Base-by-base conservation (phyloP, 176 grass and related monocot species). In the Otatea glauca region DNA sequence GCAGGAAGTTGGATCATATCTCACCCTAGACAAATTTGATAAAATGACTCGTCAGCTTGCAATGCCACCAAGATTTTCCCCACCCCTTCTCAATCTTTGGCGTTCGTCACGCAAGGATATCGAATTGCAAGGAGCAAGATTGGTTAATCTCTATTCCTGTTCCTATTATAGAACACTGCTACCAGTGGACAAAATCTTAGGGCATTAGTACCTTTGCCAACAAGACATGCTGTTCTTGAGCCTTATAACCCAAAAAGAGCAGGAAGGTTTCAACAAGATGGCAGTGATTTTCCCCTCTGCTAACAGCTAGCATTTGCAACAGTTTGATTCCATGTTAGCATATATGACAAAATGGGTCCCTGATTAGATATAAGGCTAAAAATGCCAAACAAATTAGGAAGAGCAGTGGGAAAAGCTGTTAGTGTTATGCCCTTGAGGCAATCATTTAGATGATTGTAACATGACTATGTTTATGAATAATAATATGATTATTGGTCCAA, bases 1-100 rank as follows among this genome's bases (percentile, higher is more conserved):
- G 76, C 92, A 93, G 56, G 92, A 95, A 81, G 87, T 67, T 58
- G 68, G 82, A 68, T 94, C 95, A 16, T 98, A 90, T 89, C 73
- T 91, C n/a, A 98, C 95, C 71, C 78, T 98, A 65, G 88, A 98
- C 39, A 91, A 90, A 83, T 98, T 98, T 87, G 95, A 98, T 81
- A 94, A 94, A 86, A 94, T 98, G 95, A 85, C 84, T 70, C 92
- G 83, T 9, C 91, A 91, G 5, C 95, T 98, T 34, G 95, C 34
- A 1, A 35, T 35, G 34, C 34, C 34, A 35, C 2, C 92, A 35
- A 35, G 34, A 35, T 35, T 35, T 35, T 35, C 34, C 34, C 34
- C 34, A 50, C 83, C 23, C 84, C 76, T 58, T 72, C 91, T 48
- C 92, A 88, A 60, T 78, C 91, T 76, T 88, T 95, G 65, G 68